Evolutionary conservation across 306 rosid genomes (phyloP), one percentile per base, ranked within the genome.

Genomic region (Mucuna pruriens): DNA sequence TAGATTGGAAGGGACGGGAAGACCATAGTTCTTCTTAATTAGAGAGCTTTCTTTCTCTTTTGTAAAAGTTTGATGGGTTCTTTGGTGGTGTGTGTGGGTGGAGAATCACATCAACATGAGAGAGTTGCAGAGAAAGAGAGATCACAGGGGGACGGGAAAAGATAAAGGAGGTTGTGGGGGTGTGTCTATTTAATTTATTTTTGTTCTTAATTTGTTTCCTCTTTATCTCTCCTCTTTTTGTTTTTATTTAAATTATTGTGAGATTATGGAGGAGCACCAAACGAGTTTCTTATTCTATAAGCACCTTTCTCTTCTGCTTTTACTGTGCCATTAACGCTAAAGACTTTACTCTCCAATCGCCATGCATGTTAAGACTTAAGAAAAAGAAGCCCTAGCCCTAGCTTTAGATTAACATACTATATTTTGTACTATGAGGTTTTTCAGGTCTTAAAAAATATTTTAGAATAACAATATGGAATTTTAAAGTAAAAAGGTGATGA

Each of bases 71-170:
- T 92, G 88, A 86, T 90, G 94, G 86, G 79, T 76, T 84, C 77
- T 90, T 86, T 83, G 83, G 85, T 80, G 86, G 77, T 75, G 85
- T 64, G 46, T 84, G 82, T 77, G 81, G 88, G 88, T 89, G 91
- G 95, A 90, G 90, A 92, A 92, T 91, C 97, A 94, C 92, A 90
- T 94, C 97, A 89, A 83, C 76, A 74, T 79, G 79, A 60, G 79
- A 74, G 85, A 83, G 85, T 84, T 86, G 89, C 91, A 79, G 89
- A 85, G 88, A 86, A 58, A 86, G 83, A 86, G 83, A 58, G 84
- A 85, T 83, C 84, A 86, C 83, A 82, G 74, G 79, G 70, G 89
- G 91, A 88, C 54, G 86, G 89, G 81, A 91, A 82, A 83, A 79
- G 97, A 88, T 92, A 93, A 92, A 91, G 92, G 88, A 83, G 81